Evolutionary conservation across 2,329 filamentous ascomycete species (phyloP).

Genomic region (Trichoderma cornu-damae): DNA sequence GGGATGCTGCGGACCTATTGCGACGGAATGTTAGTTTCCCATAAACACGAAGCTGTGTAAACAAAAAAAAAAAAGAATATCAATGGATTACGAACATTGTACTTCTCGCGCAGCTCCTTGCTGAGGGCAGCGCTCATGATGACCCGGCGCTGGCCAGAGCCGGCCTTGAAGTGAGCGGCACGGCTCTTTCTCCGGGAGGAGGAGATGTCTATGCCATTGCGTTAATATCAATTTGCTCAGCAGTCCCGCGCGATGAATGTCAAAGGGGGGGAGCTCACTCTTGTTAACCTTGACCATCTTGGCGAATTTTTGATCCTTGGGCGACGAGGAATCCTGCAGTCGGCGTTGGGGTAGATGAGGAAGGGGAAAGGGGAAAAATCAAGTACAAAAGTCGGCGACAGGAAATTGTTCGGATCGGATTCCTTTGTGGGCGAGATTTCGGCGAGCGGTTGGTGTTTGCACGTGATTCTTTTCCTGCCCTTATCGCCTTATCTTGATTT

Average conservation of each 20-base stretch:
- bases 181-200: conserved; percentile 97
- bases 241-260: too few species aligned
- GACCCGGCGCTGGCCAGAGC: conserved; percentile 86
- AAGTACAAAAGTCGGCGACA: not conserved
- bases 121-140: conserved; percentile 96
- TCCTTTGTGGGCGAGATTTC: conserved; percentile 30
- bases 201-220: conserved; percentile 44
- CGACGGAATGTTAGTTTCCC: not conserved
- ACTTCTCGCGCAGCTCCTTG: conserved; percentile 98
- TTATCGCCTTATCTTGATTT: too few species aligned
- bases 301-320: conserved; percentile 29
- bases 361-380: conserved; percentile 20
- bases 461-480: conserved; percentile 31
- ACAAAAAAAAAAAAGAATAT: too few species aligned
- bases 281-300: conserved; percentile 69
- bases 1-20: conserved; percentile 85
- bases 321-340: conserved; percentile 24
- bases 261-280: conserved; percentile 38
- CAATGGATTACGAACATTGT: conserved; percentile 67
- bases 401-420: conserved; percentile 19
- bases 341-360: conserved; percentile 32
- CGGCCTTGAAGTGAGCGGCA: conserved; percentile 95
- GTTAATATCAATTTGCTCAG: not conserved
- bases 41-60: conserved; percentile 11
- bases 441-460: conserved; percentile 23